Base-by-base conservation (phyloP, 2,329 filamentous ascomycete species). In the Fusarium sp. region DNA sequence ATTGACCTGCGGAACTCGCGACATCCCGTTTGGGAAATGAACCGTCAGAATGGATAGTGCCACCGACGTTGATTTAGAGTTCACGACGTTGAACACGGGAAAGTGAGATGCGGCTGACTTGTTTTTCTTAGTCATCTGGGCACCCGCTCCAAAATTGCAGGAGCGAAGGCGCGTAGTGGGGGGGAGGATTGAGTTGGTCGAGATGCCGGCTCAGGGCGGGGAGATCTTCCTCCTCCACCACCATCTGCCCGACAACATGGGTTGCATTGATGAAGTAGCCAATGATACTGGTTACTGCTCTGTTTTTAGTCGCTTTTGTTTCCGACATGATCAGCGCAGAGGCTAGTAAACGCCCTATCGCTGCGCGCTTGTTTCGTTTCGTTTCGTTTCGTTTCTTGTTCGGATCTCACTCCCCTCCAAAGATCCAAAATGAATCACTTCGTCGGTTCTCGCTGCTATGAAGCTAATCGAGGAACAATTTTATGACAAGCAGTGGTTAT, bases 301-400 rank as follows among this genome's bases (percentile, higher is more conserved):
- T 11, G 4, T 55, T 23, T 27, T 30, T 50, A 11, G 12, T 34
- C 27, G 16, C 16, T 37, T 37, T 56, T 47, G 41, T 37, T 56
- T 47, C 18, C 53, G 30, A 27, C 10, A 56, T 37, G 41, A 56
- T 56, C 52, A 16, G 28, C 41, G 16, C 34, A 15, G 28, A 43
- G 23, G 28, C 54, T 30, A 40, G 34, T 27, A 23, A 31, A 57
- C 43, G 31, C n/a, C 12, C 28, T 37, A 52, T 15, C 28, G 28
- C 28, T 34, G 40, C 55, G 13, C 36, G 28, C 34, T 59, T 40
- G 28, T 37, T 59, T 43, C 16, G 44, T 59, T 47, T 56, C 53
- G 40, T 56, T 53, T 53, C 36, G 16, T 23, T 9, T n/a, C 37
- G 31, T 34, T 4, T 47, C 31, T 12, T 3, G 10, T 8, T 39